Evolutionary conservation across 176 grass and related monocot genomes (phyloP), one percentile per base, ranked within the genome.

Genomic region (Musa schizocarpa): DNA sequence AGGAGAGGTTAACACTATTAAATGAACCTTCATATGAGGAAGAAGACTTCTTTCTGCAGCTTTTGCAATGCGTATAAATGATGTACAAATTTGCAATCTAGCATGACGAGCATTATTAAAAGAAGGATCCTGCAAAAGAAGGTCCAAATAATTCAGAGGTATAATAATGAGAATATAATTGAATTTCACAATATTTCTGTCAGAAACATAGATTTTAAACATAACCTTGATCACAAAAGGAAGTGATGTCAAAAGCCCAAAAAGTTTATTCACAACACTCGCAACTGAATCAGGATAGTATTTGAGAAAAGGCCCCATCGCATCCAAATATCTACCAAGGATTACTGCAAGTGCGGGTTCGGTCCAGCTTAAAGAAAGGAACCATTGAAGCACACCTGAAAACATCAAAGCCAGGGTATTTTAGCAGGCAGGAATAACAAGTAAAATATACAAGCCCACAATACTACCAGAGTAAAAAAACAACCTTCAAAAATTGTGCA

Each of bases 1-100:
- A 53, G 17, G 8, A 53, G 13, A 68, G 14, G 65, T 14, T 25
- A 57, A 20, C 13, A 43, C 34, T 43, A 43, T 43, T 25, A 80
- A 54, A 66, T 80, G 82, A 62, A 98, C 95, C 95, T 98, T 98
- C 95, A 98, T 98, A 68, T 98, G 95, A 85, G 95, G 95, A 71
- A 93, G 84, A 83, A 98, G 90, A 77, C 86, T 89, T 87, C 88
- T 98, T 79, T 93, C 90, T 63, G 90, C 95, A 82, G 95, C 88
- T 90, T 85, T 88, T 23, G 95, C 90, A 50, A 98, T 93, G 54
- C 95, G 88, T 77, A 98, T 93, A 68, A 98, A 98, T 58, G 95
- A 98, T 13, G 90, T 86, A 81, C 95, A 98, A 70, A 98, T 89
- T 78, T 98, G 95, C 71, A 98, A 84, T 54, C 95, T 88, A 68